These are phyloP conservation scores for Yamagishiella unicocca DNA, from an alignment of 139 green algal genomes.

Conservation along the genomic window DNA sequence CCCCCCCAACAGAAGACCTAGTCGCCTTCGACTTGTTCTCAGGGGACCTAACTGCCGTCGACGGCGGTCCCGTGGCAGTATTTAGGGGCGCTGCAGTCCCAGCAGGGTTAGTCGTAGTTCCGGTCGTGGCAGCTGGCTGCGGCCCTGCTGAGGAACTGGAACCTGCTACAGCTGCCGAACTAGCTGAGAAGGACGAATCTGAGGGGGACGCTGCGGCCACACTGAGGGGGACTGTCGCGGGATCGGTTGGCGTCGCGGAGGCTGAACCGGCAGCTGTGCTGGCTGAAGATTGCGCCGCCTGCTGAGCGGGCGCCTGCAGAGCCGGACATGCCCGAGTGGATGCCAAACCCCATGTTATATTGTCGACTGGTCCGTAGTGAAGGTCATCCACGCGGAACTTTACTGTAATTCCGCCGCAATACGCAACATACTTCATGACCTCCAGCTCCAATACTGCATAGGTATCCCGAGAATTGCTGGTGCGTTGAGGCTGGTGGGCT, in stretches of 20 bases:
- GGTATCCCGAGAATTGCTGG: constrained; percentile 33
- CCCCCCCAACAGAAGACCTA: no score
- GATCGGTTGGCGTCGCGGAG: no score
- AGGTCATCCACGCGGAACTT: constrained; percentile 69
- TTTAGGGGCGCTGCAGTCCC: no score
- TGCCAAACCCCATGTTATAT: constrained; percentile 57
- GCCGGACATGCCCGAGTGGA: constrained; percentile 57
- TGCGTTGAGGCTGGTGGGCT: constrained; percentile 55
- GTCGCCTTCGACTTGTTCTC: neutral
- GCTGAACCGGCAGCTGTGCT: no score
- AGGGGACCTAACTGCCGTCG: neutral
- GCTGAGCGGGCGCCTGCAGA: neutral
- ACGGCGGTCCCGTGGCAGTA: no score
- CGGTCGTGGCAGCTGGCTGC: no score
- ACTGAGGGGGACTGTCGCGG: no score
- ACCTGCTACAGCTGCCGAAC: no score
- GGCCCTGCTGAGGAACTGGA: no score
- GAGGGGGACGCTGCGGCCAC: no score
- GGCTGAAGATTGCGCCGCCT: neutral
- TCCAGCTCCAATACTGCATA: constrained; percentile 74
- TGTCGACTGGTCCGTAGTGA: constrained; percentile 47
- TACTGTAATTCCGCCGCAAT: constrained; percentile 71
- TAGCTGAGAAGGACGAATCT: no score
- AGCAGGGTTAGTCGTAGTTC: no score
- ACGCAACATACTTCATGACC: constrained; percentile 78